These are phyloP conservation scores for Hansfordia pulvinata DNA, from an alignment of 2,329 filamentous ascomycete species.

Conservation along the genomic window DNA sequence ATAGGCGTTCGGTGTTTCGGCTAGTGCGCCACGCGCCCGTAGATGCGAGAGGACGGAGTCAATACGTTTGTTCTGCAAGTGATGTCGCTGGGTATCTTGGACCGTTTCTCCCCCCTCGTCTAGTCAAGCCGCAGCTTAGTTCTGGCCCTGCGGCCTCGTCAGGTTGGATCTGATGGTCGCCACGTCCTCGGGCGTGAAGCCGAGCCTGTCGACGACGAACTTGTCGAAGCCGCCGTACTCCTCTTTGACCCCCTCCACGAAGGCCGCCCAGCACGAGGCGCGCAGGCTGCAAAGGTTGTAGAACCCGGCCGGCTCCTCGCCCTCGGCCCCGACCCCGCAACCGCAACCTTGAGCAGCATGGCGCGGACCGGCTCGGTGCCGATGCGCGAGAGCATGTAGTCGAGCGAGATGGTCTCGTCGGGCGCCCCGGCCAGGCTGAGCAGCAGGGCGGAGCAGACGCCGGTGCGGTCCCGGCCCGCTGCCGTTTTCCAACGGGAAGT, in stretches of 20 bases:
- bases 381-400: conserved; percentile 41
- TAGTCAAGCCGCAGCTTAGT: no score
- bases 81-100: no score
- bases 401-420: conserved; percentile 25
- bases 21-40: no score
- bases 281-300: conserved; percentile 30
- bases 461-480: conserved; percentile 42
- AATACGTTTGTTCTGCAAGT: no score
- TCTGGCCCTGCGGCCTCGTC: conserved; percentile 7
- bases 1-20: no score
- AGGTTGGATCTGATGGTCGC: conserved; percentile 32
- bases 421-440: conserved; percentile 32
- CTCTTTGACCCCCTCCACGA: conserved; percentile 26
- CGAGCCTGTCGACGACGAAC: conserved; percentile 29
- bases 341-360: conserved; percentile 27
- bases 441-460: conserved; percentile 35
- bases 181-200: conserved; percentile 31
- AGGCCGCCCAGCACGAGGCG: conserved; percentile 28
- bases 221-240: conserved; percentile 34
- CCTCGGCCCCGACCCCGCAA: conserved; percentile 20
- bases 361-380: conserved; percentile 36
- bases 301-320: conserved; percentile 30
- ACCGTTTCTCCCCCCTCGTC: no score
- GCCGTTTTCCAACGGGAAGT: conserved; percentile 1
- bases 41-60: no score